These are phyloP conservation scores for Leccinum barrowsii DNA, from an alignment of 768 basidiomycete genomes.

Conservation along the genomic window DNA sequence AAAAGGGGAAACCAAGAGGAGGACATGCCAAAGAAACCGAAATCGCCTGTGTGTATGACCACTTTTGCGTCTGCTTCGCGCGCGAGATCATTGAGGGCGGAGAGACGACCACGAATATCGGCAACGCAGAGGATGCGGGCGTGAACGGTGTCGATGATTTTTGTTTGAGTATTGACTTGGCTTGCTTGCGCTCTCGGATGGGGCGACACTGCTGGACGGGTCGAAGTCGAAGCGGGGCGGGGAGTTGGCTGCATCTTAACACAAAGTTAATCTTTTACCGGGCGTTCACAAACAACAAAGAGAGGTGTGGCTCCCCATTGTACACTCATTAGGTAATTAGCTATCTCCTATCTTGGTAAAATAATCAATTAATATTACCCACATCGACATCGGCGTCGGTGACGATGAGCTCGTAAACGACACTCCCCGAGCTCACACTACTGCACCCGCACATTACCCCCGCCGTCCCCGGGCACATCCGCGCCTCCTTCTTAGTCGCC, in stretches of 20 bases:
- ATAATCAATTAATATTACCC: conserved; percentile 1
- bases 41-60: conserved; percentile 13
- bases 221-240: conserved; percentile 59
- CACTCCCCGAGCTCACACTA: conserved; percentile 11
- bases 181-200: conserved; percentile 42
- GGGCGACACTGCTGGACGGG: conserved; percentile 55
- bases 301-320: background rate
- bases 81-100: conserved; percentile 87
- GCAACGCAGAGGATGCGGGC: conserved; percentile 93
- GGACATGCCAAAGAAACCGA: too few species aligned
- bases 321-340: conserved; percentile 25
- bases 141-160: conserved; percentile 71
- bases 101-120: conserved; percentile 86
- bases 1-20: background rate
- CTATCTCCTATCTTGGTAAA: conserved; percentile 20
- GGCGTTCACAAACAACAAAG: conserved; percentile 21
- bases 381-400: conserved; percentile 13
- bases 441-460: background rate
- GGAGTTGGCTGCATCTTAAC: conserved; percentile 49
- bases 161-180: conserved; percentile 72
- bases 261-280: conserved; percentile 22
- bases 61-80: conserved; percentile 85
- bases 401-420: conserved; percentile 27
- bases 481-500: background rate
- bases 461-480: background rate